These are phyloP conservation scores for Phaeodactylum tricornutum DNA, from an alignment of 108 stramenopile species.

Conservation along the genomic window DNA sequence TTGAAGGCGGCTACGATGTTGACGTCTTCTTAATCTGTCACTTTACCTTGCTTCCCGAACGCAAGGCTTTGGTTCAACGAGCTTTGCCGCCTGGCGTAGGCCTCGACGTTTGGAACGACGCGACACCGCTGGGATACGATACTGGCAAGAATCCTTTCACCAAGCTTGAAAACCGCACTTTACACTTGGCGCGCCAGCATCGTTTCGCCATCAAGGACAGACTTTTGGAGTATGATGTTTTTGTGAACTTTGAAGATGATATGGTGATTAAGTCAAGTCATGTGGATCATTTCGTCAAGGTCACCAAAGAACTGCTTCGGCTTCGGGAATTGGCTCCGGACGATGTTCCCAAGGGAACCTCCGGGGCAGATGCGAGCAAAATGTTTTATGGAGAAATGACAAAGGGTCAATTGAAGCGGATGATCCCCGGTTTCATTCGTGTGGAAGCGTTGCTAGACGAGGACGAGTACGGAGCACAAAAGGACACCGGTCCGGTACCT, in stretches of 20 bases:
- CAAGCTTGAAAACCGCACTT: slow-evolving; percentile 13
- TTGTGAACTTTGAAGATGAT: slow-evolving; percentile 75
- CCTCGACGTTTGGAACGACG: slow-evolving; percentile 62
- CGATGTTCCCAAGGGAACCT: not conserved
- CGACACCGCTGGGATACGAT: slow-evolving; percentile 33
- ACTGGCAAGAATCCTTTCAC: slow-evolving; percentile 18
- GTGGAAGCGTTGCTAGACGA: slow-evolving; percentile 58
- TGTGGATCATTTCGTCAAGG: slow-evolving; percentile 49
- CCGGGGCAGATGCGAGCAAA: not conserved
- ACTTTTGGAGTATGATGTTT: slow-evolving; percentile 65
- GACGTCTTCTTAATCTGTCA: slow-evolving; percentile 57
- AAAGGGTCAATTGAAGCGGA: slow-evolving; percentile 39
- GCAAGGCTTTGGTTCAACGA: slow-evolving; percentile 34
- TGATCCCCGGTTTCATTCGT: slow-evolving; percentile 63
- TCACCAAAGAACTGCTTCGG: slow-evolving; percentile 39
- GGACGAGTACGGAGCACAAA: slow-evolving; percentile 21
- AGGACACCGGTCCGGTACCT: slow-evolving; percentile 40
- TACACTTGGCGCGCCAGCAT: slow-evolving; percentile 68
- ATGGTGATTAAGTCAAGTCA: slow-evolving; percentile 67
- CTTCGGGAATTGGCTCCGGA: slow-evolving; percentile 46
- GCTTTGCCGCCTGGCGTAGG: slow-evolving; percentile 41
- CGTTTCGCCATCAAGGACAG: slow-evolving; percentile 73
- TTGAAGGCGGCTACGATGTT: slow-evolving; percentile 46
- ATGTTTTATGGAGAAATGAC: slow-evolving; percentile 20
- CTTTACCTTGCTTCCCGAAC: slow-evolving; percentile 33